Conservation (phyloP, 148 eudicot species). For the Beta vulgaris region DNA sequence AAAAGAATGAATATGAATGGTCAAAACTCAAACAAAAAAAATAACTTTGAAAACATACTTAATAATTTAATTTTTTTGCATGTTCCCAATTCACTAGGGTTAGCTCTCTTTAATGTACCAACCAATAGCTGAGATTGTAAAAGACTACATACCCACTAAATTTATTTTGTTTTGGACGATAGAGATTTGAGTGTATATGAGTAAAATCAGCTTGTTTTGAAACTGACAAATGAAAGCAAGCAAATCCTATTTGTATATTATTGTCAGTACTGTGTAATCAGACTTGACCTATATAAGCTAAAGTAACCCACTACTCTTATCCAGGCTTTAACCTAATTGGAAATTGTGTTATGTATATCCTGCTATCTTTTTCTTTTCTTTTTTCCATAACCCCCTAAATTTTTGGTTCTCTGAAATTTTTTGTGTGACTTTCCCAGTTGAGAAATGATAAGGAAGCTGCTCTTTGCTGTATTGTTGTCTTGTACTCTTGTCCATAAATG, state of each 20-base stretch:
- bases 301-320: conserved; percentile 4
- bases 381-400: neutral
- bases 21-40: too few species aligned
- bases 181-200: neutral
- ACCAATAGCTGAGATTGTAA: conserved; percentile 8
- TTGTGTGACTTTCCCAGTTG: conserved; percentile 27
- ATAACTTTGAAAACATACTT: too few species aligned
- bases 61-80: conserved; percentile 25
- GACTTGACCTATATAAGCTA: neutral
- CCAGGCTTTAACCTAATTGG: conserved; percentile 23
- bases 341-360: conserved; percentile 22
- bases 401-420: conserved; percentile 19
- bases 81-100: conserved; percentile 25
- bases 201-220: too few species aligned
- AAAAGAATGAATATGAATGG: conserved; percentile 25
- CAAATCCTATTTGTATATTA: conserved; percentile 16
- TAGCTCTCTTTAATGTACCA: neutral
- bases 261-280: neutral
- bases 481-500: conserved; percentile 23
- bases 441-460: conserved; percentile 30
- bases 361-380: neutral
- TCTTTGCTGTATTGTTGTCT: conserved; percentile 10
- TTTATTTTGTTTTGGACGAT: neutral
- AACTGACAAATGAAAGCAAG: conserved; percentile 17
- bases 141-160: neutral